A percentile compares a stretch with the other conserved stretches of the same genome.
Conservation (phyloP, 371 early-diverging fungal species). For the Mortierella sp. region DNA sequence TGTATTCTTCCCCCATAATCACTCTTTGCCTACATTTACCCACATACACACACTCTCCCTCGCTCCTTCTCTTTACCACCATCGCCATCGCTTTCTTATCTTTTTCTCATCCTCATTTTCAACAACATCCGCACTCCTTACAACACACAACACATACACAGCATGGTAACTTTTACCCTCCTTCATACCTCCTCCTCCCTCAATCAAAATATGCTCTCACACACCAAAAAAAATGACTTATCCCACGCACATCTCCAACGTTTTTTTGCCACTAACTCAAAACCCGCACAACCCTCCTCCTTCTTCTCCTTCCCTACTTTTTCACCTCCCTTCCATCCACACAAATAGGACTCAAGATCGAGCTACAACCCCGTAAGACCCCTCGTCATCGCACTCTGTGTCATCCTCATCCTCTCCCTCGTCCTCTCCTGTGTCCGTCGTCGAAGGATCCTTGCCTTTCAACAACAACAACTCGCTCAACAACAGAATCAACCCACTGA, state of each 20-base stretch:
- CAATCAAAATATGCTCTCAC: background rate
- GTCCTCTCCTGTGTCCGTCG: slow-evolving; percentile 20
- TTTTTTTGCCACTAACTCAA: background rate
- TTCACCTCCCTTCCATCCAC: background rate
- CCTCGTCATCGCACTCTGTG: slow-evolving; percentile 19
- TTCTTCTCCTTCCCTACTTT: background rate
- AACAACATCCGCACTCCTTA: background rate
- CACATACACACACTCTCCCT: background rate
- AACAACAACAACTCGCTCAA: slow-evolving; percentile 4
- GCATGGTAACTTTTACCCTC: background rate
- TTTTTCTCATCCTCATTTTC: background rate
- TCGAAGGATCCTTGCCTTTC: background rate
- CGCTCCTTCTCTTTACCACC: background rate
- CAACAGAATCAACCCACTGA: slow-evolving; percentile 6
- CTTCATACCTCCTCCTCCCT: background rate
- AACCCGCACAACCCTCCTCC: background rate
- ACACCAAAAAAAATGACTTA: background rate
- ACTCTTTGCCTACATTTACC: too few species aligned
- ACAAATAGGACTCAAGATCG: background rate
- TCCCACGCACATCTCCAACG: background rate
- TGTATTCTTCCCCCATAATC: background rate
- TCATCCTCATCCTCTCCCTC: slow-evolving; percentile 19
- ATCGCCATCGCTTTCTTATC: background rate
- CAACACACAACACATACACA: background rate
- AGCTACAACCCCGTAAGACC: background rate